Percentiles rank a stretch among this genome's conserved stretches.
These are phyloP conservation scores for Podaxis sp. DNA, from an alignment of 768 basidiomycete genomes.

Conservation along the genomic window DNA sequence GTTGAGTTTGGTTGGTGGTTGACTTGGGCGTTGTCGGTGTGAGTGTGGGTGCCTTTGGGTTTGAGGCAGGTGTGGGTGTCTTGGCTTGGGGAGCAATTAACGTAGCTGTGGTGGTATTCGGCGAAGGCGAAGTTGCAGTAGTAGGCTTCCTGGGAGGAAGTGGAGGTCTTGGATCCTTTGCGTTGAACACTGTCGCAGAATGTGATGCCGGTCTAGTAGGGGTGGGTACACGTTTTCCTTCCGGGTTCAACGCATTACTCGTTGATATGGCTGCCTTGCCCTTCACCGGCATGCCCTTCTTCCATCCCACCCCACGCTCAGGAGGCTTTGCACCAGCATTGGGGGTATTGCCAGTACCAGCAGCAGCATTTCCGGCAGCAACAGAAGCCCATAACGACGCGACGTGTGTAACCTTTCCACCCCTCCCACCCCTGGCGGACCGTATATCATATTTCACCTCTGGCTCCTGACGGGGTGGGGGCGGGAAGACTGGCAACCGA, in stretches of 20 bases:
- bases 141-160: constrained; percentile 15
- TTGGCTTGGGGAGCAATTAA: background rate
- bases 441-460: constrained; percentile 71
- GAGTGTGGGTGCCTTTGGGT: background rate
- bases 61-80: constrained; percentile 12
- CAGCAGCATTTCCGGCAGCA: constrained; percentile 24
- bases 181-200: background rate
- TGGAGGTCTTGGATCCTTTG: background rate
- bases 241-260: too few species aligned
- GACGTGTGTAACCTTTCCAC: constrained; percentile 73
- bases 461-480: constrained; percentile 35
- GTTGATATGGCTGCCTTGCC: too few species aligned
- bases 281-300: background rate
- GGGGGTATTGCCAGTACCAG: too few species aligned
- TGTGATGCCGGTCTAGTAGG: background rate
- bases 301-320: background rate
- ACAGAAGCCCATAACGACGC: constrained; percentile 73
- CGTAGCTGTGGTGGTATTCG: constrained; percentile 10
- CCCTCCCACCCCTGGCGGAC: constrained; percentile 75
- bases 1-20: background rate
- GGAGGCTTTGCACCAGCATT: background rate
- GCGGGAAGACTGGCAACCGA: constrained; percentile 33
- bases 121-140: background rate
- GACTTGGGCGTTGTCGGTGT: constrained; percentile 10
- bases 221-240: too few species aligned